Percentiles rank a stretch among this genome's conserved stretches.
Conservation (phyloP, 768 basidiomycete species). For the Pisolithus marmoratus region DNA sequence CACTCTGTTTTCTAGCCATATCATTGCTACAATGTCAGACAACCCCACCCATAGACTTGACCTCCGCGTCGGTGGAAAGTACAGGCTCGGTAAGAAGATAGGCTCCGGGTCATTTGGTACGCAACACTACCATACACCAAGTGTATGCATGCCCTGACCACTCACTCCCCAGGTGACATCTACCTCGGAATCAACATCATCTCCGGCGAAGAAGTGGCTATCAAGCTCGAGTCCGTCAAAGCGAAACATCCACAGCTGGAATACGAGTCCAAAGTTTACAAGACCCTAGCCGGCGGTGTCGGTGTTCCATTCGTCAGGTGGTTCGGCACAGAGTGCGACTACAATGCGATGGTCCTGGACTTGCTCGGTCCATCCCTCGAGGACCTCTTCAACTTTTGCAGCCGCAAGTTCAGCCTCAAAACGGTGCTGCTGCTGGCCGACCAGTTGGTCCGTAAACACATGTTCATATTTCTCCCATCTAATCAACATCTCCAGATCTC, state of each 20-base stretch:
- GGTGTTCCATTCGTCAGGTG: slow-evolving; percentile 98
- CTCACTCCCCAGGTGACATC: slow-evolving; percentile 70
- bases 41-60: slow-evolving; percentile 67
- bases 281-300: slow-evolving; percentile 98
- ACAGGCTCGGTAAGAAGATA: slow-evolving; percentile 98
- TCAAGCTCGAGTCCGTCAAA: slow-evolving; percentile 99
- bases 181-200: slow-evolving; percentile 99
- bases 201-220: slow-evolving; percentile 98
- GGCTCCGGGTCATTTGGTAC: slow-evolving; percentile 96
- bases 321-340: slow-evolving; percentile 95
- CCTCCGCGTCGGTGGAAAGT: slow-evolving; percentile 89
- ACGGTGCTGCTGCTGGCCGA: slow-evolving; percentile 95
- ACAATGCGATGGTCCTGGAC: slow-evolving; percentile 99
- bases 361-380: slow-evolving; percentile 89
- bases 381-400: slow-evolving; percentile 92
- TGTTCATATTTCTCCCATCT: slow-evolving; percentile 34
- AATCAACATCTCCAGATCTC: slow-evolving; percentile 63
- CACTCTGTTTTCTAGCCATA: slow-evolving; percentile 4
- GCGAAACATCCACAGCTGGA: slow-evolving; percentile 99
- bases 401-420: slow-evolving; percentile 96
- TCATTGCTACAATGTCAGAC: slow-evolving; percentile 58
- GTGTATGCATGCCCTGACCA: slow-evolving; percentile 6
- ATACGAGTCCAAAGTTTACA: slow-evolving; percentile 93
- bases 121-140: slow-evolving; percentile 23
- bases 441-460: slow-evolving; percentile 65